These are phyloP conservation scores for Phytophthora citrophthora DNA, from an alignment of 352 stramenopile genomes.

Conservation along the genomic window DNA sequence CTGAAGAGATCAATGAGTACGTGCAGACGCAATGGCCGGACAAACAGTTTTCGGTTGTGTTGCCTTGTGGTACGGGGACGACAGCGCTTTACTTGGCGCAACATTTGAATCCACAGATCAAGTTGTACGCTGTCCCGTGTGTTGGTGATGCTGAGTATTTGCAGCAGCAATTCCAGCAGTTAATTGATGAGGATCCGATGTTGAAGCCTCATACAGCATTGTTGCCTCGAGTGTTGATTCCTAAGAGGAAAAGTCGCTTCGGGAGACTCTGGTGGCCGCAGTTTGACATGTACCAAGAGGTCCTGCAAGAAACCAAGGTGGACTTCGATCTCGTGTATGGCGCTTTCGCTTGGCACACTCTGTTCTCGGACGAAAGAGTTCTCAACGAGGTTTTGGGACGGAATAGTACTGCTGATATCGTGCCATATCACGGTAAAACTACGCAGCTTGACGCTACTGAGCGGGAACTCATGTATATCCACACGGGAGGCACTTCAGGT, in stretches of 20 bases:
- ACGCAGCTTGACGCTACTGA: neutral
- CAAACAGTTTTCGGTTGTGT: constrained; percentile 59
- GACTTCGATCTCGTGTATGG: constrained; percentile 85
- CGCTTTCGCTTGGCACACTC: constrained; percentile 74
- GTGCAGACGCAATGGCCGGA: constrained; percentile 22
- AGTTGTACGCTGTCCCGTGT: constrained; percentile 73
- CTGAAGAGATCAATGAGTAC: constrained; percentile 79
- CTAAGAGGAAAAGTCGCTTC: constrained; percentile 68
- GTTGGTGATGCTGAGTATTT: constrained; percentile 73
- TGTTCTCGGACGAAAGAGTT: constrained; percentile 61
- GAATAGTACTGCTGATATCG: neutral
- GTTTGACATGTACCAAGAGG: constrained; percentile 63
- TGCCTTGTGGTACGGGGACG: constrained; percentile 80
- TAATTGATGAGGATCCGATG: constrained; percentile 39
- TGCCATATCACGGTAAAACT: neutral
- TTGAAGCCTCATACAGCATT: constrained; percentile 5
- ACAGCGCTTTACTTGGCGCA: constrained; percentile 84
- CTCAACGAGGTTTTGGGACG: constrained; percentile 42
- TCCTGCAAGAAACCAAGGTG: constrained; percentile 62
- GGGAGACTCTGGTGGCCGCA: constrained; percentile 65
- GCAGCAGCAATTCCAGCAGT: constrained; percentile 51
- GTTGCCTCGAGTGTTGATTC: constrained; percentile 52
- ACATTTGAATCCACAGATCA: constrained; percentile 50
- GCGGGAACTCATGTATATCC: constrained; percentile 78
- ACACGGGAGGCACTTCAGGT: constrained; percentile 77